Evolutionary conservation across 108 stramenopile species (phyloP), one percentile per base, ranked within the genome.

Genomic region (Cyclotella sp.): DNA sequence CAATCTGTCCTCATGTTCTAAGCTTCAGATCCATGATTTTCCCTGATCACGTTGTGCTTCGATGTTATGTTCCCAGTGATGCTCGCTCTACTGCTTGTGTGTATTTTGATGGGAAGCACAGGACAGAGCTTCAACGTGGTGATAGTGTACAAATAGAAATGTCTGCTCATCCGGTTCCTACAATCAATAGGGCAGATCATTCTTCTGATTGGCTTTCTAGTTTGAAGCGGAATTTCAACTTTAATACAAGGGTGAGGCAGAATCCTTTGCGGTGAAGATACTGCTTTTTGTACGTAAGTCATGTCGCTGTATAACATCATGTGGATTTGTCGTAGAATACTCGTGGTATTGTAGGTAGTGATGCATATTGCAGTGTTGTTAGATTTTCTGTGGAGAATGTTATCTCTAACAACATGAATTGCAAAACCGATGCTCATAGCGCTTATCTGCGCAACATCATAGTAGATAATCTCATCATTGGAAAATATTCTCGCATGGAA

Each of bases 1-100:
- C 98, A 9, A 97, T 99, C 57, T 98, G 97, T 78, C 97, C 98
- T 0, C 98, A 99, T 81, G 95, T 96, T 0, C 78, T 99, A 16
- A 93, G 91, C 28, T 98, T 98, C 70, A 89, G 98, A 24, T 92
- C 96, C 22, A 96, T 99, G 88, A 80, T 99, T 11, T 97, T 99
- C 72, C 98, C 98, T 0, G 98, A 98, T 79, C 92, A 93, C 51
- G 95, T 94, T 6, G 86, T 94, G 6, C 64, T 98, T 49, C 72
- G 93, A 13, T 90, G 91, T 61, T 89, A 88, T 44, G 97, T 98
- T 13, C 92, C 95, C 9, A 85, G 84, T 34, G 96, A 97, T 69
- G 93, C 95, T 13, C 85, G 98, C 44, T 78, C 90, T n/a, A 89
- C 85, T 55, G 97, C 92, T 15, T 87, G 90, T 22, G 97, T 97